Evolutionary conservation across 331 rosid species (phyloP), one percentile per base, ranked within the genome.

Genomic region (Quercus phellos): DNA sequence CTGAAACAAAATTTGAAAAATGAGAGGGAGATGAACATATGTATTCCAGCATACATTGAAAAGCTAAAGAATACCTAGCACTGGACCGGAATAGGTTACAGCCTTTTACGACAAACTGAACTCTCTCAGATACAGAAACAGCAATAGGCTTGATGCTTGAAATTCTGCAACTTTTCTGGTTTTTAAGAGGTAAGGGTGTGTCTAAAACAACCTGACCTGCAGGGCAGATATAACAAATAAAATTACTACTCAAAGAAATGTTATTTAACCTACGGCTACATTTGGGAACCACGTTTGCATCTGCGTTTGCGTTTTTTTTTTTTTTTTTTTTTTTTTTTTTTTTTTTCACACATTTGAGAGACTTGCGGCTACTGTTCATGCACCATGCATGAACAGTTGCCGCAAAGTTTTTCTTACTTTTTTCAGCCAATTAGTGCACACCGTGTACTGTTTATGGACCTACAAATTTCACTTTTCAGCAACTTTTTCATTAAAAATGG

Each of bases 151-250:
- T 94, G 67, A 94, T 73, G 75, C 87, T 84, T 80, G 84, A 75
- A 76, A 94, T 92, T 85, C 74, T 85, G 86, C 90, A 82, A 78
- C 71, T 79, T 70, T 81, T 83, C 13, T 81, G 78, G 82, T 85
- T 87, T 84, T 83, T 86, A 27, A 86, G 84, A 63, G 72, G 87
- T 85, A 92, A 84, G 63, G 98, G 93, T 69, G 82, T 87, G 74
- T 94, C 98, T 24, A 92, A 71, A 74, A 89, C 89, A 78, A 91
- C 90, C 71, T 89, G 92, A 83, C 97, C 98, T 94, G 94, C 81
- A 84, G 74, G 71, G 74, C 50, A 77, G 54, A 81, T 51, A 42
- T 42, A 60, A 24, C 55, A 78, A 69, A 84, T 29, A 4, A 73
- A 67, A 53, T 79, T 66, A 21, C 46, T 26, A 43, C 30, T 34